phyloP scores from a whole-genome alignment of 225 moss, liverwort and hornwort species.

The Sphagnum tenellum region DNA sequence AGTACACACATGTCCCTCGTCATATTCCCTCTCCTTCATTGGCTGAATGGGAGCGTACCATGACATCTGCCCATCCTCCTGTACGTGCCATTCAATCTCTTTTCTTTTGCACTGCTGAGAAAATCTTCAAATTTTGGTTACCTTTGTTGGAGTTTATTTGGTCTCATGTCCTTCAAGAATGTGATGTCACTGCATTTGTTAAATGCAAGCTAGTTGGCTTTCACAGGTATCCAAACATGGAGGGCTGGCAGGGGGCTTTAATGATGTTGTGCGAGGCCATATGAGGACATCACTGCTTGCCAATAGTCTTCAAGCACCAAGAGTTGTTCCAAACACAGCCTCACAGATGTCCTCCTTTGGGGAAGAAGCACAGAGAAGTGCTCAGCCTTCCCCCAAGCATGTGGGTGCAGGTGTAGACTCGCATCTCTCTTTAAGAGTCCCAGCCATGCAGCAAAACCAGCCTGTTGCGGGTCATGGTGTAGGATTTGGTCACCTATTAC shows the following conservation, averaged over 20 bases:
- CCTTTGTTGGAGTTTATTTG: too few species aligned
- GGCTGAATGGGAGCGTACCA: conserved; percentile 15
- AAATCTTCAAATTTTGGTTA: too few species aligned
- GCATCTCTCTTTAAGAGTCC: conserved; percentile 22
- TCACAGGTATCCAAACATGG: too few species aligned
- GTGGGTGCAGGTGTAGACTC: conserved; percentile 22
- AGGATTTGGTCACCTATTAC: conserved; percentile 46
- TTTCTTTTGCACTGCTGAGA: too few species aligned
- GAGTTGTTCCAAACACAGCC: conserved; percentile 16
- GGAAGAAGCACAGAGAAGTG: conserved; percentile 35
- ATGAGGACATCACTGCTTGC: conserved; percentile 9
- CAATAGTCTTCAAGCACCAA: conserved; percentile 31
- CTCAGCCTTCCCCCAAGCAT: conserved; percentile 9
- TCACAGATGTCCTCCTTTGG: conserved; percentile 16
- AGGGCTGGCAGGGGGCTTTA: too few species aligned
- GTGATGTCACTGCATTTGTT: too few species aligned
- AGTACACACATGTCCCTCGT: conserved; percentile 17
- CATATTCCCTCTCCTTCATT: conserved; percentile 8
- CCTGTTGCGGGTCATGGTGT: conserved; percentile 10
- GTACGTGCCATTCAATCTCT: too few species aligned
- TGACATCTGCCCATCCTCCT: too few species aligned
- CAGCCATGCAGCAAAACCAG: conserved; percentile 26
- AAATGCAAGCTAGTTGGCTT: too few species aligned
- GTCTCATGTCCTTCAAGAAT: too few species aligned
- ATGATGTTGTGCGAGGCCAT: too few species aligned